These are phyloP conservation scores for Eucalyptus regnans DNA, from an alignment of 345 rosid genomes.

Conservation along the genomic window DNA sequence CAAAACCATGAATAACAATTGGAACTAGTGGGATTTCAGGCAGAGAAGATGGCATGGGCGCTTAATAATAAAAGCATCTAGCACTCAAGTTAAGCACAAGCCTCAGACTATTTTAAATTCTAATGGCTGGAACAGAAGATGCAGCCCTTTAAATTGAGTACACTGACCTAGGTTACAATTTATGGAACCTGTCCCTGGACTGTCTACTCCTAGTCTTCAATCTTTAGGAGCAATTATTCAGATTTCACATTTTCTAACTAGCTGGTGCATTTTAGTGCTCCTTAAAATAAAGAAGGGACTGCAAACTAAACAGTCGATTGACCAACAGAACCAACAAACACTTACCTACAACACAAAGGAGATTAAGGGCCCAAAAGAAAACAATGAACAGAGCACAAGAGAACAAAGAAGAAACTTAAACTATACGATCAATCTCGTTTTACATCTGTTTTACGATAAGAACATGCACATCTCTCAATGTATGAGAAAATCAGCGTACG, in stretches of 20 bases:
- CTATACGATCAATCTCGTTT: not conserved
- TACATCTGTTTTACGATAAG: not conserved
- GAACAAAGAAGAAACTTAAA: not conserved
- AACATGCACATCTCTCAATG: not conserved
- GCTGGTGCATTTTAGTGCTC: not conserved
- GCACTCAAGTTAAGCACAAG: not conserved
- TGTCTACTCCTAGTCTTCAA: not conserved
- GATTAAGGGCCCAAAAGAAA: not conserved
- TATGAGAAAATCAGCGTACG: not conserved
- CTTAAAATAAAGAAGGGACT: not conserved
- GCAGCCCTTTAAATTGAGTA: not conserved
- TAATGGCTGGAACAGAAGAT: not conserved
- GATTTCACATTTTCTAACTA: not conserved
- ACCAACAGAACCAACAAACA: not conserved
- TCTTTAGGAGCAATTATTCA: not conserved
- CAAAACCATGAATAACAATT: not conserved
- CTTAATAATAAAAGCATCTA: not conserved
- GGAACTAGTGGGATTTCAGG: not conserved
- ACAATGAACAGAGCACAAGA: not conserved
- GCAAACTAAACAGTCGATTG: not conserved
- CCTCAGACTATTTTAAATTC: not conserved
- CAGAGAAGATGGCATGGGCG: not conserved
- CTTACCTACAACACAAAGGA: not conserved
- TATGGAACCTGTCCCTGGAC: not conserved
- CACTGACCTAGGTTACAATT: not conserved